Percentiles rank a stretch among this genome's conserved stretches.
Conservation (phyloP, 139 green algal genomes). For the Trebouxia sp. region DNA sequence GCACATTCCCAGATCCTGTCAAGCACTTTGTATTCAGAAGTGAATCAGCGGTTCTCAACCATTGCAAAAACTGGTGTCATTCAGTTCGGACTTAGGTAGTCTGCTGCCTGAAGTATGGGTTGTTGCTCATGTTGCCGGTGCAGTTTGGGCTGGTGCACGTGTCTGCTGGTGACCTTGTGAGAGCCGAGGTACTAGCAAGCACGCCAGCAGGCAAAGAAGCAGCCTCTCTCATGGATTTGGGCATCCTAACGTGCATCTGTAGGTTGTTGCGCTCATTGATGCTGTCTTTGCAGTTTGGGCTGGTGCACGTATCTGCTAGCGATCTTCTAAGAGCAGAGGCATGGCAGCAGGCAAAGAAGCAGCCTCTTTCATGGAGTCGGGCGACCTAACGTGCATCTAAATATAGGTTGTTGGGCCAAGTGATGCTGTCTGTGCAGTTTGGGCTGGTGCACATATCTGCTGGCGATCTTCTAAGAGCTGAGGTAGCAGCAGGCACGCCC, state of each 20-base stretch:
- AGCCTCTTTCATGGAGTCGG: background rate
- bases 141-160: background rate
- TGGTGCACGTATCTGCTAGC: background rate
- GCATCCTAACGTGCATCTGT: background rate
- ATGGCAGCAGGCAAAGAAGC: background rate
- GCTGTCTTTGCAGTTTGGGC: background rate
- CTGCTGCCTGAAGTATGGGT: no score
- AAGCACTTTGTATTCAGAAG: no score
- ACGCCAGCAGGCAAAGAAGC: background rate
- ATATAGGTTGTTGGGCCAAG: background rate
- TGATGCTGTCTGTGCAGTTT: constrained; percentile 70
- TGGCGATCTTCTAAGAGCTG: constrained; percentile 94
- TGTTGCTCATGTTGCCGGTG: background rate
- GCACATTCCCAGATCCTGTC: no score
- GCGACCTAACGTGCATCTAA: background rate
- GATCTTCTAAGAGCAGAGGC: background rate
- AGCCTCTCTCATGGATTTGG: background rate
- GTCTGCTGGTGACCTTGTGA: background rate
- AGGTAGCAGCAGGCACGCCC: constrained; percentile 86
- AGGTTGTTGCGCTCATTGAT: background rate
- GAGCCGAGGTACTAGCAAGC: background rate
- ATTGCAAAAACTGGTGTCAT: no score
- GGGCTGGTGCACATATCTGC: constrained; percentile 94
- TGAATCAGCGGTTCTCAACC: no score
- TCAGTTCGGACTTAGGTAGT: no score